phyloP scores from a whole-genome alignment of 352 stramenopile species.

The Globisporangium cylindrosporum region DNA sequence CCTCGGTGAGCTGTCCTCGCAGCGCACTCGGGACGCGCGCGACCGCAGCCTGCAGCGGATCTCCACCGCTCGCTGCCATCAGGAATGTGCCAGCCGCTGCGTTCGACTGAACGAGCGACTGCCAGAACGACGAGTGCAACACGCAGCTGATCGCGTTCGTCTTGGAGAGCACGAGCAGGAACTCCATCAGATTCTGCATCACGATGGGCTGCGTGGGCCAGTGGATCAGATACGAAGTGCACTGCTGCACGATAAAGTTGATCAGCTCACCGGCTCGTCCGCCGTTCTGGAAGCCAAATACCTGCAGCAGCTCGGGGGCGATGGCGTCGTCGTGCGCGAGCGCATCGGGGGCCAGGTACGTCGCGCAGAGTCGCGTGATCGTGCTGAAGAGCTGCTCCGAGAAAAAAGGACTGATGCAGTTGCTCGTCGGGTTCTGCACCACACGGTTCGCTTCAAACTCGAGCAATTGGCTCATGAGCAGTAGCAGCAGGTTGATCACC shows the following conservation, averaged over 20 bases:
- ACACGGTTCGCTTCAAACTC: conserved; percentile 67
- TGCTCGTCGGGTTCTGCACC: conserved; percentile 48
- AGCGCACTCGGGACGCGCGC: conserved; percentile 55
- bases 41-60: conserved; percentile 44
- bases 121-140: conserved; percentile 56
- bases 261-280: conserved; percentile 55
- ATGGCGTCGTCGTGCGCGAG: conserved; percentile 36
- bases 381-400: conserved; percentile 73
- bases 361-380: conserved; percentile 70
- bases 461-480: conserved; percentile 69
- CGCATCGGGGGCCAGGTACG: conserved; percentile 61
- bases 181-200: conserved; percentile 81
- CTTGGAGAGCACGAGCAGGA: conserved; percentile 66
- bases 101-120: conserved; percentile 72
- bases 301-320: conserved; percentile 47
- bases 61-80: conserved; percentile 14
- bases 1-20: conserved; percentile 63
- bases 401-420: conserved; percentile 73
- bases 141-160: conserved; percentile 59
- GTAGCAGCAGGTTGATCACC: conserved; percentile 59
- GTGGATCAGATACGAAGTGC: conserved; percentile 68
- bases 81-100: conserved; percentile 58
- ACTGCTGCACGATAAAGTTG: conserved; percentile 68
- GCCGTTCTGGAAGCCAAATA: conserved; percentile 62
- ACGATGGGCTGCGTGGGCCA: conserved; percentile 82